Percentiles rank a stretch among this genome's conserved stretches.
phyloP scores from a whole-genome alignment of 2,329 filamentous ascomycete genomes.

The Neurospora crassa region DNA sequence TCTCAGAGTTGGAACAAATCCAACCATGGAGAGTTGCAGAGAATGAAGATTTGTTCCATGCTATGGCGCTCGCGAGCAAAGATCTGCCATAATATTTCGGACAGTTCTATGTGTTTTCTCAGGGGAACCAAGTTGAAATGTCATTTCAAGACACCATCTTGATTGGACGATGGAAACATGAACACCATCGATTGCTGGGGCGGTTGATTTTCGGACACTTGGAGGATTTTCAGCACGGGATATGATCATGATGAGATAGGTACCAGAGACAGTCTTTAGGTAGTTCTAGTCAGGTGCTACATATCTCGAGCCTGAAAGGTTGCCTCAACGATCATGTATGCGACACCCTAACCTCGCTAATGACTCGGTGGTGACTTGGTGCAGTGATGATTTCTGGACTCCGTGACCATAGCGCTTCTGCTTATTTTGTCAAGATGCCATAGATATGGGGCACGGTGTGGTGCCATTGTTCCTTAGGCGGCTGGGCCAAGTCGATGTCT shows the following conservation, averaged over 20 bases:
- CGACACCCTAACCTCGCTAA: not conserved
- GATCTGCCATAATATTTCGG: not conserved
- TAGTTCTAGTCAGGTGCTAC: not conserved
- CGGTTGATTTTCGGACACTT: not conserved
- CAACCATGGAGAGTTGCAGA: not conserved
- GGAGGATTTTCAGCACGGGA: not conserved
- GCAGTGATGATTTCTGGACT: not conserved
- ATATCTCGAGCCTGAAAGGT: not conserved
- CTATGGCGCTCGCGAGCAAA: not conserved
- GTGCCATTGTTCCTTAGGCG: conserved; percentile 32
- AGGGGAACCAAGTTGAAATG: not conserved
- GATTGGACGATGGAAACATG: not conserved
- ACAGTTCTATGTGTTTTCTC: not conserved
- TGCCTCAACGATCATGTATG: not conserved
- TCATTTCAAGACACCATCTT: not conserved
- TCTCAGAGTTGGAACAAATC: not conserved
- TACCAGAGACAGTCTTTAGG: not conserved
- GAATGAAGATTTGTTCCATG: not conserved
- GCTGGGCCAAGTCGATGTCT: conserved; percentile 36
- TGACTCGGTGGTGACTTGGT: not conserved
- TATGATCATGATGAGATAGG: not conserved
- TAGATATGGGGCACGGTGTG: conserved; percentile 37
- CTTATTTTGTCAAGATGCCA: conserved; percentile 43
- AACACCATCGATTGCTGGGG: not conserved
- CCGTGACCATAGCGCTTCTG: not conserved